phyloP scores from a whole-genome alignment of 148 eudicot genomes.

The Chenopodium quinoa region DNA sequence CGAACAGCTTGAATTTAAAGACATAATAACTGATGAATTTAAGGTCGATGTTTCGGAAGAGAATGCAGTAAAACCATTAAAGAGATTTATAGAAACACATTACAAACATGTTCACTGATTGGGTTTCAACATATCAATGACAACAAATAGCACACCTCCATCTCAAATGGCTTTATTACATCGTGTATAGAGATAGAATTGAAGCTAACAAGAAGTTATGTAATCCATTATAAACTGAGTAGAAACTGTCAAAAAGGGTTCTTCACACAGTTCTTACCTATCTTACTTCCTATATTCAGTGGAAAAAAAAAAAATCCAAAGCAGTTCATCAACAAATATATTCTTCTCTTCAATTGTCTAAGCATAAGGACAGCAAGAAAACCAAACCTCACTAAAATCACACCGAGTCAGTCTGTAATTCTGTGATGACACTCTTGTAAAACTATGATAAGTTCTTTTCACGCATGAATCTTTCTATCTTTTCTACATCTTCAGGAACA shows the following conservation, averaged over 20 bases:
- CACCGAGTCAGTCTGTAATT: neutral
- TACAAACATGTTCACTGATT: neutral
- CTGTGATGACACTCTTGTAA: neutral
- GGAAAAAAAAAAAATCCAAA: neutral
- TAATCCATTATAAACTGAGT: neutral
- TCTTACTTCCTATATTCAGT: neutral
- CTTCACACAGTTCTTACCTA: neutral
- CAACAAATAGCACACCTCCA: neutral
- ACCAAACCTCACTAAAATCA: neutral
- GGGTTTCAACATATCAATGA: neutral
- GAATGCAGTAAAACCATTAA: neutral
- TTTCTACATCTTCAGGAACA: conserved; percentile 71
- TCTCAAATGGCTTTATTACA: neutral
- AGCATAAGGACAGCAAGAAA: neutral
- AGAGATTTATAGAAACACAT: neutral
- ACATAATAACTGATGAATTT: too few relatives aligned
- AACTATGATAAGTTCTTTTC: conserved; percentile 58
- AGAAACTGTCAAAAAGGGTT: neutral
- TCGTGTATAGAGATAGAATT: neutral
- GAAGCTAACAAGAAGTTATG: neutral
- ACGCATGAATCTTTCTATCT: conserved; percentile 69
- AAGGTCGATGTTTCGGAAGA: neutral
- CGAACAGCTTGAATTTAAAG: too few relatives aligned
- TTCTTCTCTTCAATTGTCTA: neutral
- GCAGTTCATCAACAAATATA: neutral